Base-by-base conservation (phyloP, 768 basidiomycete species). In the Mycena indigotica region DNA sequence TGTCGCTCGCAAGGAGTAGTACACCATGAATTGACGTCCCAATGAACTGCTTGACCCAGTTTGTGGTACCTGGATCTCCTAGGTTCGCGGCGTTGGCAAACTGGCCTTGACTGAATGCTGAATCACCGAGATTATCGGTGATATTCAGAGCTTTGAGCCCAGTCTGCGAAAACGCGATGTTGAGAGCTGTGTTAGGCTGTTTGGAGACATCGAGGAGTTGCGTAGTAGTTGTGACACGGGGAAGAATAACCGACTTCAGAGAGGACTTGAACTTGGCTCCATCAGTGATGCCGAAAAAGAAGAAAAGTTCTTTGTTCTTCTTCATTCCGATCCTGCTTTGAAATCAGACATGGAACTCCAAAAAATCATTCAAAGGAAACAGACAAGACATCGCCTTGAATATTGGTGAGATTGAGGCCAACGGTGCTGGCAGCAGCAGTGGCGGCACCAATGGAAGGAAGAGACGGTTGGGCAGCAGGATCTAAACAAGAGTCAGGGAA, bases 321-420 rank as follows among this genome's bases (percentile, higher is more conserved):
- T 35, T 26, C 61, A 62, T 62, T 13, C 61, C 60, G 38, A 62
- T 54, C 25, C 56, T 58, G 49, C 21, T 16, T 39, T 8, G 28
- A 32, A 4, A 21, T 24, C 15, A 10, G 38, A 23, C 25, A 44
- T 16, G 50, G 39, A 57, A 10, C 28, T n/a, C 23, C 23, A n/a
- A 4, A 16, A 39, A 12, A 8, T 5, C 6, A 21, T 5, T 26
- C 24, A 17, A 49, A 29, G 28, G 3, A 28, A 46, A 57, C 65
- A n/a, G 40, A 70, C 67, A 68, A 39, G 23, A 67, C 64, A 46
- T 70, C 69, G 29, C 67, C 67, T 53, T 70, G 67, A 28, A 70
- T 65, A 54, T 70, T 66, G 32, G 61, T 61, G 6, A 64, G 59
- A 29, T 67, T 63, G 41, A 65, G 55, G 48, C 55, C 52, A 19